These are phyloP conservation scores for Bipolaris bicolor DNA, from an alignment of 2,329 filamentous ascomycete species.

Conservation along the genomic window DNA sequence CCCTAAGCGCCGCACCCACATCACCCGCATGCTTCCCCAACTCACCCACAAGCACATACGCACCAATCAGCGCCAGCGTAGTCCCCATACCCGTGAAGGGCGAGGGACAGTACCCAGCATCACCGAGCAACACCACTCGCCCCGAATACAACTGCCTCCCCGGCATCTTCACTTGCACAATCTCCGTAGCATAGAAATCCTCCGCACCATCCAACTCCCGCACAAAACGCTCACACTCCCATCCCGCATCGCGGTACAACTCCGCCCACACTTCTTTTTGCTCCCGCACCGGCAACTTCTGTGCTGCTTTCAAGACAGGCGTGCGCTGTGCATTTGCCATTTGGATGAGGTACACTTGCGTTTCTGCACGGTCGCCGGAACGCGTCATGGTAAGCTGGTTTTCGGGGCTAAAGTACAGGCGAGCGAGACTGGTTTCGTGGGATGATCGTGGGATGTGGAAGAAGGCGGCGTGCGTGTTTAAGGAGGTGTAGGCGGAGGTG, in stretches of 20 bases:
- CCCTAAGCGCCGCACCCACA: slow-evolving; percentile 27
- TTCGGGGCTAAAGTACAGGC: slow-evolving; percentile 14
- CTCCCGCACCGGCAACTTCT: slow-evolving; percentile 46
- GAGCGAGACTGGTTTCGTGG: slow-evolving; percentile 23
- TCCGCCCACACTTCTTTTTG: slow-evolving; percentile 46
- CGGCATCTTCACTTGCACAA: slow-evolving; percentile 55
- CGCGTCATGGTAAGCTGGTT: slow-evolving; percentile 28
- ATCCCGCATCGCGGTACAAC: slow-evolving; percentile 51
- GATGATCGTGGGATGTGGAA: slow-evolving; percentile 31
- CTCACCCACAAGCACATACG: slow-evolving; percentile 50
- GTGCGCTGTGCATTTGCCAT: slow-evolving; percentile 14
- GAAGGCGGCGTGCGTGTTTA: slow-evolving; percentile 32
- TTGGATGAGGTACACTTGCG: slow-evolving; percentile 33
- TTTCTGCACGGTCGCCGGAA: slow-evolving; percentile 26
- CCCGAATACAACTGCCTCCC: slow-evolving; percentile 49
- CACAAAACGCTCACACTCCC: slow-evolving; percentile 53
- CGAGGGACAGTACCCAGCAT: slow-evolving; percentile 52
- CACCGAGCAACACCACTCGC: slow-evolving; percentile 60
- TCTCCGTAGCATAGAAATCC: slow-evolving; percentile 56
- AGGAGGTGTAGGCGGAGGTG: slow-evolving; percentile 20
- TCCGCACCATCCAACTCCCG: slow-evolving; percentile 45
- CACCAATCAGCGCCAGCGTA: slow-evolving; percentile 46
- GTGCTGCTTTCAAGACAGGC: slow-evolving; percentile 3
- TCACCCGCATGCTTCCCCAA: slow-evolving; percentile 21
- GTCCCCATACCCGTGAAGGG: slow-evolving; percentile 35